Base-by-base conservation (phyloP, 2,329 filamentous ascomycete genomes). In the Ascomycota sp. region DNA sequence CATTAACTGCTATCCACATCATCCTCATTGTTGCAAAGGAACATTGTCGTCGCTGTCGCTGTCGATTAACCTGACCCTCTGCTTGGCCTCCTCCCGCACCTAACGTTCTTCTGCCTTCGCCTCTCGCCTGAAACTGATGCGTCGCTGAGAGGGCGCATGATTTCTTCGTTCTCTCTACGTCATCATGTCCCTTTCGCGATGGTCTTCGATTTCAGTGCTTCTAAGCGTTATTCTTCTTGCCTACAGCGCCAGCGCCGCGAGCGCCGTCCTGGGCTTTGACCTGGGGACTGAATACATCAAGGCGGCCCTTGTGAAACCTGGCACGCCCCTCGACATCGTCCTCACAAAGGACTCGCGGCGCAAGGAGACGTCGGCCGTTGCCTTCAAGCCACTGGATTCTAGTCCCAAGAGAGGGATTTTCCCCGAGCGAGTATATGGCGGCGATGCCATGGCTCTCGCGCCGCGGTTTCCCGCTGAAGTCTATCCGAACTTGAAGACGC, bases 231-330 rank as follows among this genome's bases (percentile, higher is more conserved):
- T 53, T 31, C 45, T 54, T 30, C 39, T 55, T 29, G 39, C 55
- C 24, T 38, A 46, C 28, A 46, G 67, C 39, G 63, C 62, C 25
- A 55, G 63, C 25, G 66, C 65, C 19, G 55, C 57, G 29, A 59
- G 81, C 7, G 81, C 82, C 31, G 85, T 95, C 12, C 62, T 98
- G 15, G 89, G 89, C 38, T 69, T 98, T 44, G 89, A 98, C 55
- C 65, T 98, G 32, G 89, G 89, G 41, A 94, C 89, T 33, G 82
- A 93, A 52, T 94, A 92, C 57, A 79, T 98, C 59, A 98, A 95
- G 61, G 86, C 86, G 20, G 75, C 80, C 10, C 69, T 98, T 25
- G 86, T 98, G 36, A 95, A 95, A 58, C 89, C 89, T 2, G 89
- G 89, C 36, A 86, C 92, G 30, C 89, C 89, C 8, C 80, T 98